Base-by-base conservation (phyloP, 257 asterid genomes). In the Plantago major region DNA sequence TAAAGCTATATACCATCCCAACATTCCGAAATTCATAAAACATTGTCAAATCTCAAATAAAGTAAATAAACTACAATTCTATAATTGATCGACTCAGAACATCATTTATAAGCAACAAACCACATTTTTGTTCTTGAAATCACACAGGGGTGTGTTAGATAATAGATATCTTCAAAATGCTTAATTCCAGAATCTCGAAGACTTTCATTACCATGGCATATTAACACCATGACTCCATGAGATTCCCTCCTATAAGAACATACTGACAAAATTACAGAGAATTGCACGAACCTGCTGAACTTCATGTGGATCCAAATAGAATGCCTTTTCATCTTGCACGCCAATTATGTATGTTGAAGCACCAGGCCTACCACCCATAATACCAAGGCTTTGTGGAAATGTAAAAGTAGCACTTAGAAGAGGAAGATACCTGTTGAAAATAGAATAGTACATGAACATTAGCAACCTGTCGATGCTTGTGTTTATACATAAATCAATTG, bases 331-430 rank as follows among this genome's bases (percentile, higher is more conserved):
- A 75, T 89, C 96, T 77, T 93, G 99, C 84, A 93, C 80, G n/a
- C 99, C 99, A 64, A 89, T 72, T 67, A 93, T 76, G 75, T 93
- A 93, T 14, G 99, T 93, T 12, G 99, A 93, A 26, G 86, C 95
- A 69, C 99, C 97, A 65, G 97, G 96, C 71, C 85, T 82, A 58
- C 99, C 99, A 12, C 99, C 99, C 78, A 89, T 66, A 71, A 89
- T 78, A 60, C 99, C 99, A 60, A 93, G 84, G 79, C 99, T 89
- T 73, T 93, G 99, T 12, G 97, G 96, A 72, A 93, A 93, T 63
- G 81, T 72, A 69, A 89, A 85, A n/a, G 95, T 93, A 57, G 89
- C 88, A 55, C 78, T 82, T 57, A 93, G 78, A 61, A 83, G 86
- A 16, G 99, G 96, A 72, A 92, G 79, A 76, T 92, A 91, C 88